Percentiles rank a stretch among this genome's conserved stretches.
Evolutionary conservation across 78 protist genomes (phyloP).

Genomic region (Creolimax fragrantissima): DNA sequence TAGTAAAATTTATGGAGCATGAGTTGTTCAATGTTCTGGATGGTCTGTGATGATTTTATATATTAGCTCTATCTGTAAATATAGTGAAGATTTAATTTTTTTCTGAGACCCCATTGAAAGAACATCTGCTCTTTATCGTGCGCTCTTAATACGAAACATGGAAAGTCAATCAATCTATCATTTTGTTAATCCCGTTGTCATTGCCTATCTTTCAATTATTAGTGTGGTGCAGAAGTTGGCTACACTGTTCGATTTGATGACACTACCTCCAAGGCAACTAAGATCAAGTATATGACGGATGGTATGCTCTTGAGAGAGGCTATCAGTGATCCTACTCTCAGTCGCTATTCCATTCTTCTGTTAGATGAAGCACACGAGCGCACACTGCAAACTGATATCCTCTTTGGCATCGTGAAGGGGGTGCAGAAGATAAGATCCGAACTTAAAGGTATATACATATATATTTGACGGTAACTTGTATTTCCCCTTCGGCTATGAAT

Average conservation of each 20-base stretch:
- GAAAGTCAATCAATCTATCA: no score
- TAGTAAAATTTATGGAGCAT: no score
- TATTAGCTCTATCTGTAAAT: background rate
- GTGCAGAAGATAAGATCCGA: background rate
- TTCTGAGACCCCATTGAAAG: no score
- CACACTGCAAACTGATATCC: conserved; percentile 93
- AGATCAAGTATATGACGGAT: conserved; percentile 61
- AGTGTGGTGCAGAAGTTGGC: conserved; percentile 68
- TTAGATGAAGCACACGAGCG: conserved; percentile 98
- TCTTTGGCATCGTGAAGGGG: conserved; percentile 82
- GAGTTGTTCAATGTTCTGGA: no score
- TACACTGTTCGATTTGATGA: conserved; percentile 69
- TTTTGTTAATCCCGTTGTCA: background rate
- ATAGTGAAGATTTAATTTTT: background rate
- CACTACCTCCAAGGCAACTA: background rate
- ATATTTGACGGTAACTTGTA: no score
- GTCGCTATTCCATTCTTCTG: background rate
- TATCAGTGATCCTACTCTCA: conserved; percentile 56
- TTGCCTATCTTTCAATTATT: no score
- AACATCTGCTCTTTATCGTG: no score
- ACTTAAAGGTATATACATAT: background rate
- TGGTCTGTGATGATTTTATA: no score
- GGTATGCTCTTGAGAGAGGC: conserved; percentile 77
- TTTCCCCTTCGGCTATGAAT: background rate
- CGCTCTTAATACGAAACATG: no score